A percentile compares a stretch with the other conserved stretches of the same genome.
These are phyloP conservation scores for Gracilaria domingensis DNA, from an alignment of 23 red algal species.

Conservation along the genomic window DNA sequence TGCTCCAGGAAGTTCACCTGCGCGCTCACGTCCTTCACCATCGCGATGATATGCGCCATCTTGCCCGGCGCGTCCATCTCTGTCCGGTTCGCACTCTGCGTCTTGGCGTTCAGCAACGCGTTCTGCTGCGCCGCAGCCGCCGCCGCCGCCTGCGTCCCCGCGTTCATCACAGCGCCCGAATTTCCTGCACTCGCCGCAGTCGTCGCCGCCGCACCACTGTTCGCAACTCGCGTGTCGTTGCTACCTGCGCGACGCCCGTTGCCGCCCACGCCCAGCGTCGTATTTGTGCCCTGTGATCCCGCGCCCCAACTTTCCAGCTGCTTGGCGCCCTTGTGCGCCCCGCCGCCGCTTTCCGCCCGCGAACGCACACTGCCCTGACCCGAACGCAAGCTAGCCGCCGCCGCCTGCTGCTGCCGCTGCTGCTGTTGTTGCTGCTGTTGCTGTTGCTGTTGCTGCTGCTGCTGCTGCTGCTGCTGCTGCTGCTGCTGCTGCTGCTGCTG, in stretches of 20 bases:
- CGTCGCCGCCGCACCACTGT: not conserved
- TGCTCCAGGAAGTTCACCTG: constrained; percentile 4
- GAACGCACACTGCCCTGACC: not conserved
- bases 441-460: not conserved
- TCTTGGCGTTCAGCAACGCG: no score
- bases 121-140: not conserved
- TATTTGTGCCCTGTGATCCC: not conserved
- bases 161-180: not conserved
- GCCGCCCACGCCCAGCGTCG: not conserved
- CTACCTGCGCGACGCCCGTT: no score
- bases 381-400: not conserved
- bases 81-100: not conserved
- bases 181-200: not conserved
- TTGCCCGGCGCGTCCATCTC: constrained; percentile 5
- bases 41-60: not conserved
- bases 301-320: not conserved
- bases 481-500: not conserved
- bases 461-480: not conserved
- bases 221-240: not conserved
- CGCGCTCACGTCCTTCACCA: constrained; percentile 2
- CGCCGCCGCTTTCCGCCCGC: not conserved
- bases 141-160: not conserved
- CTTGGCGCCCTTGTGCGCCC: not conserved
- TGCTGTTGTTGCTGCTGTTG: not conserved
- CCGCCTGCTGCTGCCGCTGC: not conserved